Evolutionary conservation across 192 early-diverging fungal genomes (phyloP).

Genomic region (Coemansia sp.): DNA sequence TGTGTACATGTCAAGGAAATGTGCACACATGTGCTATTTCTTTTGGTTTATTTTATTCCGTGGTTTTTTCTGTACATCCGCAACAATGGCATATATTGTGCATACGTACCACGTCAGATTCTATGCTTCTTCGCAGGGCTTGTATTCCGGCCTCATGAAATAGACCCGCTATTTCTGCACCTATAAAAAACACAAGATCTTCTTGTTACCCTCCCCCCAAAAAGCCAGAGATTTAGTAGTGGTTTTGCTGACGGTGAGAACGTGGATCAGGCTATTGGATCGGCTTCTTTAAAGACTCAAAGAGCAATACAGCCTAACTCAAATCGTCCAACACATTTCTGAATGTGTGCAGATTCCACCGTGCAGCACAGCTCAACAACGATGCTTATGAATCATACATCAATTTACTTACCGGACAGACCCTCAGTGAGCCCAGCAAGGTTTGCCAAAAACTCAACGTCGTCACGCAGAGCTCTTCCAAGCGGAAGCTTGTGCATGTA

Average conservation of each 20-base stretch:
- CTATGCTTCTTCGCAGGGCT: constrained; percentile 55
- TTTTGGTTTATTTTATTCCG: background rate
- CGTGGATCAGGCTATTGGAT: constrained; percentile 3
- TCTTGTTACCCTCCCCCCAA: background rate
- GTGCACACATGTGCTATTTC: background rate
- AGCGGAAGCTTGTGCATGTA: constrained; percentile 41
- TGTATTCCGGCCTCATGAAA: constrained; percentile 80
- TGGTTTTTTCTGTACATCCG: background rate
- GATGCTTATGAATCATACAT: background rate
- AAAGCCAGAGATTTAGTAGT: background rate
- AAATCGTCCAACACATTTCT: background rate
- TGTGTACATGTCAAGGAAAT: background rate
- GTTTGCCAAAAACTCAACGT: constrained; percentile 20
- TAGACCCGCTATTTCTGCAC: constrained; percentile 79
- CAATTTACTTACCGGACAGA: constrained; percentile 30
- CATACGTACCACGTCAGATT: constrained; percentile 6
- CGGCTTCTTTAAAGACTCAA: background rate
- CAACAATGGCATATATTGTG: background rate
- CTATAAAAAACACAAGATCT: constrained; percentile 39
- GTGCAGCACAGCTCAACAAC: background rate
- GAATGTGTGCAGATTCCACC: background rate
- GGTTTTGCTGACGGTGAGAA: constrained; percentile 2
- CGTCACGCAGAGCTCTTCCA: constrained; percentile 26
- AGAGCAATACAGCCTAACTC: background rate
- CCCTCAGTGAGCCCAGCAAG: constrained; percentile 58